Conservation (phyloP, 2,329 filamentous ascomycete species). For the Hypomyces rosellus region DNA sequence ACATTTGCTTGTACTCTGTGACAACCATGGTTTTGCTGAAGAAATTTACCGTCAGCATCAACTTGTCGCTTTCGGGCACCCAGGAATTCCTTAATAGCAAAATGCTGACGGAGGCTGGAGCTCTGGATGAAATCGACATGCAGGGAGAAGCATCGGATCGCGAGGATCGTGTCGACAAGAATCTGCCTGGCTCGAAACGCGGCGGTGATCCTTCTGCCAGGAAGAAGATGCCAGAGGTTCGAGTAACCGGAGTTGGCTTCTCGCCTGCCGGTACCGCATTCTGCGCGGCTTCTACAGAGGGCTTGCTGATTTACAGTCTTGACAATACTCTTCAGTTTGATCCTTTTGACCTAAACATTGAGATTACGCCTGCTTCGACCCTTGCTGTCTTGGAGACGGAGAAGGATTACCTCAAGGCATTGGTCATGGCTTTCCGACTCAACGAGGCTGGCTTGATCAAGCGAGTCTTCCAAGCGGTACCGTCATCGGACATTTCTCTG, state of each 20-base stretch:
- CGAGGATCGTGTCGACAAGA: slow-evolving; percentile 73
- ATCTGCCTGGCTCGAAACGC: slow-evolving; percentile 78
- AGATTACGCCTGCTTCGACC: slow-evolving; percentile 82
- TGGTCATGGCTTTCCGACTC: slow-evolving; percentile 95
- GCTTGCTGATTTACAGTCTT: slow-evolving; percentile 85
- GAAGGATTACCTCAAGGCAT: slow-evolving; percentile 79
- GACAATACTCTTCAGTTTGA: slow-evolving; percentile 84
- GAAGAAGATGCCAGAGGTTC: slow-evolving; percentile 71
- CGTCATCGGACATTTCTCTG: slow-evolving; percentile 65
- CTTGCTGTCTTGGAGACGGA: slow-evolving; percentile 61
- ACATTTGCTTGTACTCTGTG: slow-evolving; percentile 96
- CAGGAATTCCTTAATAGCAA: slow-evolving; percentile 96
- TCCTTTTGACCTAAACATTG: slow-evolving; percentile 91
- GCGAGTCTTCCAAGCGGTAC: slow-evolving; percentile 78
- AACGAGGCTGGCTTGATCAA: slow-evolving; percentile 79
- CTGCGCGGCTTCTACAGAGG: slow-evolving; percentile 92
- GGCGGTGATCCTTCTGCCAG: slow-evolving; percentile 75
- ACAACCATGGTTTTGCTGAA: slow-evolving; percentile 85
- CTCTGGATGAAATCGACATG: slow-evolving; percentile 76
- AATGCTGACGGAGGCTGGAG: slow-evolving; percentile 83
- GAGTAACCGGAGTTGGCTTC: slow-evolving; percentile 79
- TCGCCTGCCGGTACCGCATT: slow-evolving; percentile 84
- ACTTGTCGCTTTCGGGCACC: slow-evolving; percentile 90
- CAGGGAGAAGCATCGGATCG: slow-evolving; percentile 83
- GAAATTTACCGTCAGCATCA: slow-evolving; percentile 93